Percentiles rank a stretch among this genome's conserved stretches.
Evolutionary conservation across 352 stramenopile species (phyloP).

Genomic region (Pythium utonaiense): DNA sequence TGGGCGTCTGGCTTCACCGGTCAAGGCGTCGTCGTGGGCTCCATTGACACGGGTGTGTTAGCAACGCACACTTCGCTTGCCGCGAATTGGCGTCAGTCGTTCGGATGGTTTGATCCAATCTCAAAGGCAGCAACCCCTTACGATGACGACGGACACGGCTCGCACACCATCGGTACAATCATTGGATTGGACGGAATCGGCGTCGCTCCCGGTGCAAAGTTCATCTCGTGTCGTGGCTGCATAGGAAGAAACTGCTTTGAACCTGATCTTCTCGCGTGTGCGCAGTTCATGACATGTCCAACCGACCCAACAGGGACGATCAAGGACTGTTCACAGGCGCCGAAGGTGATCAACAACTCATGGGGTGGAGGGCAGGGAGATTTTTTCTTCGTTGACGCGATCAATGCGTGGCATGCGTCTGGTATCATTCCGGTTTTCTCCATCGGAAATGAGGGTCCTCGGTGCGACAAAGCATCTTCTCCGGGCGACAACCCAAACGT

Average conservation of each 20-base stretch:
- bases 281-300: slow-evolving; percentile 27
- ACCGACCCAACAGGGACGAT: too few species aligned
- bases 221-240: background rate
- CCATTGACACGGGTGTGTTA: slow-evolving; percentile 30
- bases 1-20: slow-evolving; percentile 25
- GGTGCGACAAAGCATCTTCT: slow-evolving; percentile 1
- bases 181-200: background rate
- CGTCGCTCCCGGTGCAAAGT: background rate
- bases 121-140: slow-evolving; percentile 8
- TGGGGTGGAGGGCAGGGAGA: slow-evolving; percentile 12
- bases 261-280: slow-evolving; percentile 19
- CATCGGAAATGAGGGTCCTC: slow-evolving; percentile 9
- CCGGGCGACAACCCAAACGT: slow-evolving; percentile 16
- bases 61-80: slow-evolving; percentile 20
- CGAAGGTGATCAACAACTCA: slow-evolving; percentile 19
- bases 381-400: background rate
- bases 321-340: too few species aligned
- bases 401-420: slow-evolving; percentile 15
- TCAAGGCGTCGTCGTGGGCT: slow-evolving; percentile 19
- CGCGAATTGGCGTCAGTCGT: background rate
- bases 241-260: slow-evolving; percentile 7
- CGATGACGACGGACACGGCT: slow-evolving; percentile 19
- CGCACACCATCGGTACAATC: slow-evolving; percentile 6
- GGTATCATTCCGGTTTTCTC: slow-evolving; percentile 24
- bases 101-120: slow-evolving; percentile 21